These are phyloP conservation scores for Fragaria vesca DNA, from an alignment of 306 rosid species.

Conservation along the genomic window DNA sequence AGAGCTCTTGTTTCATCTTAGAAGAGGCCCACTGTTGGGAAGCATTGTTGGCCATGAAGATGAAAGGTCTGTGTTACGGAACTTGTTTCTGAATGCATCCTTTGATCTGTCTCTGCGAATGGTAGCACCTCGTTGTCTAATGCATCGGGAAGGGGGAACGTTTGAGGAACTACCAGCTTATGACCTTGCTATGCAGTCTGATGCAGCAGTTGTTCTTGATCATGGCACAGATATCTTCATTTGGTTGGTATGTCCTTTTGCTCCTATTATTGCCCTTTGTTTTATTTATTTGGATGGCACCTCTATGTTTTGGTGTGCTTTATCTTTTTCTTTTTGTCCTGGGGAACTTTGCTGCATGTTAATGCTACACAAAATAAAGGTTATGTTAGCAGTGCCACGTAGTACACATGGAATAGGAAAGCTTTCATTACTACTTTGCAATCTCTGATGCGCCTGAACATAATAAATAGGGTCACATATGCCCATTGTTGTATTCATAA, in stretches of 20 bases:
- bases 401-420: not conserved
- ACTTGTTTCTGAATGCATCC: conserved; percentile 84
- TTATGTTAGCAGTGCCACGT: not conserved
- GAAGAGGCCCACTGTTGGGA: conserved; percentile 90
- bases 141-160: conserved; percentile 93
- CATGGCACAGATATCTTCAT: conserved; percentile 93
- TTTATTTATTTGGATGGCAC: not conserved
- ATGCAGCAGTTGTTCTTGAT: conserved; percentile 91
- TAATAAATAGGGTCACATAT: not conserved
- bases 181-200: conserved; percentile 97
- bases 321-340: conserved; percentile 2
- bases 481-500: not conserved
- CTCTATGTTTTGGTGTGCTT: conserved; percentile 5
- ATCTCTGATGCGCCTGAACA: not conserved
- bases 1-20: conserved; percentile 83
- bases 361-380: not conserved
- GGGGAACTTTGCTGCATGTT: conserved; percentile 5
- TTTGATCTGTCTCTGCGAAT: conserved; percentile 89
- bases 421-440: not conserved
- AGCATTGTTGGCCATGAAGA: conserved; percentile 94
- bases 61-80: conserved; percentile 85
- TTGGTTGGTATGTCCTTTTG: conserved; percentile 73
- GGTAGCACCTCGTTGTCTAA: conserved; percentile 92
- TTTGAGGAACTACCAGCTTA: conserved; percentile 92
- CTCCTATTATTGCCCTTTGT: conserved; percentile 6